Evolutionary conservation across 202 grass and related monocot species (phyloP).

Genomic region (Saccharum hybrid): DNA sequence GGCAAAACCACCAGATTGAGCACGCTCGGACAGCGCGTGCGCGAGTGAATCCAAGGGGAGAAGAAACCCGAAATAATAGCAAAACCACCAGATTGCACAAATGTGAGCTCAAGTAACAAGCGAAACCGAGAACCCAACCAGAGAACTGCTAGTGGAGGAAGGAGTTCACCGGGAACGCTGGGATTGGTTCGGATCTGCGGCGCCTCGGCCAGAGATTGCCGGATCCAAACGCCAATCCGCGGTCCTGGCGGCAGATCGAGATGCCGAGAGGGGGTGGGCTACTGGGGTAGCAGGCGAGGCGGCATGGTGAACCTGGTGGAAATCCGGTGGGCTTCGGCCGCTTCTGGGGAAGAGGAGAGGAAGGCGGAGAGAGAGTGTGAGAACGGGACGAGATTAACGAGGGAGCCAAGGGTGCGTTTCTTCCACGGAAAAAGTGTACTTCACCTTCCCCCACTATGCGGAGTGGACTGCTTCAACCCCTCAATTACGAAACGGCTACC

Average conservation of each 20-base stretch:
- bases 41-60: no score
- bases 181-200: conserved; percentile 42
- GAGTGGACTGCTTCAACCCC: no score
- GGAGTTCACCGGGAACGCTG: conserved; percentile 18
- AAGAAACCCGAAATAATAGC: no score
- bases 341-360: no score
- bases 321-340: no score
- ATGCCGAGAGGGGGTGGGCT: neutral
- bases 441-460: no score
- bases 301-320: conserved; percentile 15
- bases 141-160: conserved; percentile 15
- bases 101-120: conserved; percentile 18
- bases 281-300: conserved; percentile 6
- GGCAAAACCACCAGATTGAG: neutral
- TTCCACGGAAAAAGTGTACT: no score
- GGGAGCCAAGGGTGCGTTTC: no score
- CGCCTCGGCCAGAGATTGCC: conserved; percentile 28
- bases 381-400: neutral
- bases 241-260: conserved; percentile 11
- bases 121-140: neutral
- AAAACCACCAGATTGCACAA: conserved; percentile 4
- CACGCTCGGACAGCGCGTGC: no score
- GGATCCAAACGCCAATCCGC: conserved; percentile 36
- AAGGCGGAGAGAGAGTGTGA: neutral
- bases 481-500: no score